Conservation (phyloP, 805 yeast species). For the Tetrapisispora iriomotensis region DNA sequence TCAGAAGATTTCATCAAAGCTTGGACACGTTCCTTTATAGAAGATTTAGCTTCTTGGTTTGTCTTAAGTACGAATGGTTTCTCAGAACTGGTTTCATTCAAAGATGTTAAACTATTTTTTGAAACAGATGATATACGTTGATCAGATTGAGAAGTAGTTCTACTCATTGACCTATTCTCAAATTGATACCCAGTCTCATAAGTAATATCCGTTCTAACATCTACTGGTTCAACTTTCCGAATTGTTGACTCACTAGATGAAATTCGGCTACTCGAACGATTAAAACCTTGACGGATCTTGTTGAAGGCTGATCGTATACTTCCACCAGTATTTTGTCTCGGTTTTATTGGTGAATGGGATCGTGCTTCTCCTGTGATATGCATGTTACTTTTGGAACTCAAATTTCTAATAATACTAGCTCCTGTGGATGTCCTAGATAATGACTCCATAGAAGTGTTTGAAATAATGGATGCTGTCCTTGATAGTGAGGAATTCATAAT, state of each 20-base stretch:
- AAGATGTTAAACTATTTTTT: neutral
- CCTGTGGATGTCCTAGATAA: constrained; percentile 10
- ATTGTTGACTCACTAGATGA: neutral
- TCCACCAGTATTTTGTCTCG: constrained; percentile 22
- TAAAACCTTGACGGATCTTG: constrained; percentile 11
- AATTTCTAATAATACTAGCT: constrained; percentile 11
- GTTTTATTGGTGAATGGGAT: constrained; percentile 14
- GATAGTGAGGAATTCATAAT: neutral
- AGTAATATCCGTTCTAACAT: neutral
- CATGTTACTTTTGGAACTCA: constrained; percentile 13
- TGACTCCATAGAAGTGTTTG: neutral
- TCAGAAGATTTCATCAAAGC: constrained; percentile 32
- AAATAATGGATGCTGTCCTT: neutral
- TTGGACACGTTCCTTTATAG: constrained; percentile 47
- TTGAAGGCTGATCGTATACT: constrained; percentile 16
- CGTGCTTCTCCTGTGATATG: constrained; percentile 15
- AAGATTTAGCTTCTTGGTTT: constrained; percentile 15
- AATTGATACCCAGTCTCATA: neutral
- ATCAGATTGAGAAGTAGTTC: neutral
- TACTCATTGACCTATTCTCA: neutral
- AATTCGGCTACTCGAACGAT: constrained; percentile 4
- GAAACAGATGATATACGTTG: neutral
- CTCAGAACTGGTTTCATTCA: constrained; percentile 4
- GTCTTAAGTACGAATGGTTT: constrained; percentile 4
- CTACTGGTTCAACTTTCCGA: neutral